Evolutionary conservation across 108 stramenopile genomes (phyloP).

Genomic region (Bacterosira constricta): DNA sequence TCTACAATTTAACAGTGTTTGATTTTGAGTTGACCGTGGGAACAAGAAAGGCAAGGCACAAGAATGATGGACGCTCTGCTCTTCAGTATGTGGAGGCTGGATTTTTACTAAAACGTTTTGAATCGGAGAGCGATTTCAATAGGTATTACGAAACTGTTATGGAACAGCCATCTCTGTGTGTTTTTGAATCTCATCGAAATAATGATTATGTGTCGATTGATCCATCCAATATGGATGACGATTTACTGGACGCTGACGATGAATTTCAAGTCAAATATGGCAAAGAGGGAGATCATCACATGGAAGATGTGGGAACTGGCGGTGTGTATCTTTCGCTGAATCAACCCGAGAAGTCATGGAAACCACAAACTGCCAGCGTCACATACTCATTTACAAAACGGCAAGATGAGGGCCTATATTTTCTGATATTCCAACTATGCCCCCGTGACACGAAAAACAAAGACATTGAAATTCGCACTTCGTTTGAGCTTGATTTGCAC

Average conservation of each 20-base stretch:
- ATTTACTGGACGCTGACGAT: conserved; percentile 46
- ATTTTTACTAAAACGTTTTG: conserved; percentile 74
- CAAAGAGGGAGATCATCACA: conserved; percentile 34
- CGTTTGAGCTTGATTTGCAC: conserved; percentile 87
- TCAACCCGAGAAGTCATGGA: conserved; percentile 54
- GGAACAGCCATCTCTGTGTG: conserved; percentile 59
- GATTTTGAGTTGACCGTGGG: conserved; percentile 58
- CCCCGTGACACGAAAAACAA: conserved; percentile 21
- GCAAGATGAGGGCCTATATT: conserved; percentile 87
- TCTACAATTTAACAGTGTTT: conserved; percentile 77
- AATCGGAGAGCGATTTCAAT: conserved; percentile 68
- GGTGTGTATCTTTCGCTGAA: conserved; percentile 78
- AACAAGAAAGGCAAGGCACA: conserved; percentile 5
- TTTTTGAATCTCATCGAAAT: conserved; percentile 49
- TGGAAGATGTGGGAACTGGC: conserved; percentile 30
- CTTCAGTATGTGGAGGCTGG: conserved; percentile 58
- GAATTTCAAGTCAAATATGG: conserved; percentile 34
- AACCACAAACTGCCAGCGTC: conserved; percentile 56
- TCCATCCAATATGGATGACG: conserved; percentile 53
- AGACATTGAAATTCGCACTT: conserved; percentile 51
- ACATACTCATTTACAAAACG: conserved; percentile 47
- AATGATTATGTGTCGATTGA: conserved; percentile 34
- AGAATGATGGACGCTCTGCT: conserved; percentile 21
- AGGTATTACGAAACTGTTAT: conserved; percentile 54
- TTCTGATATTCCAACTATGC: conserved; percentile 90